These are phyloP conservation scores for Fusarium brachygibbosum DNA, from an alignment of 2,329 filamentous ascomycete species.

Conservation along the genomic window DNA sequence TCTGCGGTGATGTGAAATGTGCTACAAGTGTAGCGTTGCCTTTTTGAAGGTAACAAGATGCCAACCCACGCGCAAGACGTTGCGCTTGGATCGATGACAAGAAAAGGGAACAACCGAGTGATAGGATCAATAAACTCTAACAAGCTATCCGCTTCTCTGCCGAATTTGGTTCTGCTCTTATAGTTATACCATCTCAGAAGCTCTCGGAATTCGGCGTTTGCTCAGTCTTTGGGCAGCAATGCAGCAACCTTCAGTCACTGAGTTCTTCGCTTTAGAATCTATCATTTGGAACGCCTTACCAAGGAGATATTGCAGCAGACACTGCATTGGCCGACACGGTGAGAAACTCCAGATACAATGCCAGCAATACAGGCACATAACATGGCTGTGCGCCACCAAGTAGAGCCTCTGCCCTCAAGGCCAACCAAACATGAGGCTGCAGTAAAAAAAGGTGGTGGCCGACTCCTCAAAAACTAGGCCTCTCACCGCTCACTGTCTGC, in stretches of 20 bases:
- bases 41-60: background rate
- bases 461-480: background rate
- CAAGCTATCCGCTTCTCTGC: background rate
- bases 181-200: slow-evolving; percentile 21
- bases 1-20: slow-evolving; percentile 25
- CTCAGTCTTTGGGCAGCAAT: slow-evolving; percentile 38
- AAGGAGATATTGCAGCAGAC: background rate
- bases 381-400: slow-evolving; percentile 5
- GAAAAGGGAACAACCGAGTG: background rate
- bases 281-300: slow-evolving; percentile 25
- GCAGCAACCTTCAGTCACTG: slow-evolving; percentile 9
- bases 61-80: background rate
- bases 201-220: background rate
- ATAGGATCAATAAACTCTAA: background rate
- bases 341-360: background rate
- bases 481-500: slow-evolving; percentile 3
- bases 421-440: slow-evolving; percentile 26
- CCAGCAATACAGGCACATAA: background rate
- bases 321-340: slow-evolving; percentile 26
- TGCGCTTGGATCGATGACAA: background rate
- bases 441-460: slow-evolving; percentile 3
- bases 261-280: background rate
- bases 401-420: background rate
- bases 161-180: slow-evolving; percentile 9
- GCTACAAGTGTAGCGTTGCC: slow-evolving; percentile 23